Evolutionary conservation across 1,284 basidiomycete genomes (phyloP).

Genomic region (Naganishia cerealis): DNA sequence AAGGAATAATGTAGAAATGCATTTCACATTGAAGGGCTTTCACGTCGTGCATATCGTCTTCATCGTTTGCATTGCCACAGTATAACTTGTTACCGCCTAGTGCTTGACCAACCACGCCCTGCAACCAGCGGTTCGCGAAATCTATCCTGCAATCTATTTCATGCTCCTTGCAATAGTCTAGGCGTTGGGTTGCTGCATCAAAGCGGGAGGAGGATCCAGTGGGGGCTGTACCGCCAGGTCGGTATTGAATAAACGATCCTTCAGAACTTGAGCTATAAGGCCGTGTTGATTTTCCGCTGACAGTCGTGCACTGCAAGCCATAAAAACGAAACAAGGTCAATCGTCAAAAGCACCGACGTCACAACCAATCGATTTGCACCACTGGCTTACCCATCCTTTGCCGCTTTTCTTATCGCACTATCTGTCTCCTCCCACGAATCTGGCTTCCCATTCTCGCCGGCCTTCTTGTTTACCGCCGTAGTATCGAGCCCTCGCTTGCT

Average conservation of each 20-base stretch:
- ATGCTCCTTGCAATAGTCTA: neutral
- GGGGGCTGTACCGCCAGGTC: constrained; percentile 34
- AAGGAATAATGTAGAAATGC: constrained; percentile 20
- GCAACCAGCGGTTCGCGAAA: neutral
- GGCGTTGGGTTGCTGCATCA: constrained; percentile 27
- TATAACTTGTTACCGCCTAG: neutral
- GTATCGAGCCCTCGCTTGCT: constrained; percentile 60
- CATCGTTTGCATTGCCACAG: neutral
- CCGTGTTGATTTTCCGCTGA: constrained; percentile 86
- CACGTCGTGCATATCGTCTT: neutral
- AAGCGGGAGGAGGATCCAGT: constrained; percentile 11
- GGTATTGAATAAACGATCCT: constrained; percentile 61
- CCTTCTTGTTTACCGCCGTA: constrained; percentile 29
- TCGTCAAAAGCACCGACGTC: neutral
- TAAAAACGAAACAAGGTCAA: constrained; percentile 1
- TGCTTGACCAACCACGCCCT: neutral
- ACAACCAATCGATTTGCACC: neutral
- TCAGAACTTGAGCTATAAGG: constrained; percentile 81
- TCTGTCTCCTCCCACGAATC: constrained; percentile 44
- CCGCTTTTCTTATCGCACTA: constrained; percentile 69
- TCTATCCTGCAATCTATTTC: neutral
- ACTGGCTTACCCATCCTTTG: constrained; percentile 73
- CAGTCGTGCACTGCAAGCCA: constrained; percentile 67
- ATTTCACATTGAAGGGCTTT: neutral
- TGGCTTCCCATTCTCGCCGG: constrained; percentile 30